Conservation (phyloP, 108 stramenopile genomes). For the Skeletonema marinoi region DNA sequence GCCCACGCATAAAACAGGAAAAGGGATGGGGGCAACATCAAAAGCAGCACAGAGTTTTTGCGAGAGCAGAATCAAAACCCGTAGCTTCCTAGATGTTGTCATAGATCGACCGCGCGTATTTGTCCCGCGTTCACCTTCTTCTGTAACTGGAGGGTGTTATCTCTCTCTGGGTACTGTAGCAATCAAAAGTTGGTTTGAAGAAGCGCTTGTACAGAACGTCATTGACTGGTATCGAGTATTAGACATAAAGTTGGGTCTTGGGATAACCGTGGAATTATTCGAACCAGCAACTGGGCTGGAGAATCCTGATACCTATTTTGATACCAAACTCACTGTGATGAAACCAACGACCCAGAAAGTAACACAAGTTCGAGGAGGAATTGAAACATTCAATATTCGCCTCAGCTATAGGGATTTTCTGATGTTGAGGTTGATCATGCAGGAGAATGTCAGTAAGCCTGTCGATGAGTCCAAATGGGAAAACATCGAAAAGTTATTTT, state of each 20-base stretch:
- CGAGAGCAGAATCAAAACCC: slow-evolving; percentile 57
- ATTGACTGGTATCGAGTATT: slow-evolving; percentile 44
- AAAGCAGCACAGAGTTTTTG: slow-evolving; percentile 74
- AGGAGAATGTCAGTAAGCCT: slow-evolving; percentile 52
- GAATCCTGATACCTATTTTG: slow-evolving; percentile 32
- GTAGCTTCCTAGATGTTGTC: slow-evolving; percentile 59
- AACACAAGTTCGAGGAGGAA: slow-evolving; percentile 41
- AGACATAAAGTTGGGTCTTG: slow-evolving; percentile 20
- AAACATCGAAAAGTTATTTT: slow-evolving; percentile 68
- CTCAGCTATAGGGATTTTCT: slow-evolving; percentile 60
- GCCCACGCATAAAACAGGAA: slow-evolving; percentile 14
- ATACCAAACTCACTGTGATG: slow-evolving; percentile 42
- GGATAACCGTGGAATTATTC: slow-evolving; percentile 11
- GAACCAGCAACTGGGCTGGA: background rate
- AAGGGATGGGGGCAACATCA: slow-evolving; percentile 76
- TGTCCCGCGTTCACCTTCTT: slow-evolving; percentile 48
- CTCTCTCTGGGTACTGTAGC: slow-evolving; percentile 56
- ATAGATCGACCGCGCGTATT: slow-evolving; percentile 54
- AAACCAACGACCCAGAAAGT: slow-evolving; percentile 49
- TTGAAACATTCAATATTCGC: slow-evolving; percentile 40
- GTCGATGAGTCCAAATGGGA: slow-evolving; percentile 65
- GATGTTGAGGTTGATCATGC: slow-evolving; percentile 43
- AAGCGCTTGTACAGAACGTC: background rate
- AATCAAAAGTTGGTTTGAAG: slow-evolving; percentile 68
- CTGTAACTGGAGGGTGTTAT: slow-evolving; percentile 9